Percentiles rank a stretch among this genome's conserved stretches.
Conservation (phyloP, 1,284 basidiomycete species). For the Hymenochaete sp. region DNA sequence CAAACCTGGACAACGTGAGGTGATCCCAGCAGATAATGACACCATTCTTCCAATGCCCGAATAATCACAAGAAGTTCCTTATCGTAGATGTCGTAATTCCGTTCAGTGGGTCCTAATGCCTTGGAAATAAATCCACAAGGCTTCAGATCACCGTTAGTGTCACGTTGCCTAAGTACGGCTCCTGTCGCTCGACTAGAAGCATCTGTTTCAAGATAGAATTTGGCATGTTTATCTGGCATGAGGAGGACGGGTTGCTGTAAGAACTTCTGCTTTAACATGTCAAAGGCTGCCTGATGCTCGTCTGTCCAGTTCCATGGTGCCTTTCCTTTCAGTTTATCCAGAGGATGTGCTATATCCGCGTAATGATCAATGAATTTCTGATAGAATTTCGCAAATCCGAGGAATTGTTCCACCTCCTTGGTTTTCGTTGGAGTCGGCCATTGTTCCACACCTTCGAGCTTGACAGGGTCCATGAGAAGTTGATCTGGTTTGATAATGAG, state of each 20-base stretch:
- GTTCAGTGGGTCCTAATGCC: too few species aligned
- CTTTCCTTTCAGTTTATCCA: slow-evolving; percentile 3
- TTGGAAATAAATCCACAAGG: too few species aligned
- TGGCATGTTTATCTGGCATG: too few species aligned
- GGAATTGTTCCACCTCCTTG: slow-evolving; percentile 20
- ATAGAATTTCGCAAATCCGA: slow-evolving; percentile 23
- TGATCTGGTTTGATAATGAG: slow-evolving; percentile 14
- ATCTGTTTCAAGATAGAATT: not conserved
- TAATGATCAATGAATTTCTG: slow-evolving; percentile 19
- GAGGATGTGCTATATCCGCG: not conserved
- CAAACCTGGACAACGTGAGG: slow-evolving; percentile 18
- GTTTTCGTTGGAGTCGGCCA: slow-evolving; percentile 21
- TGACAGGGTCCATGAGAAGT: slow-evolving; percentile 20
- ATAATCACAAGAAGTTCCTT: slow-evolving; percentile 31
- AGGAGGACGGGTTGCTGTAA: too few species aligned
- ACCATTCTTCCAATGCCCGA: not conserved
- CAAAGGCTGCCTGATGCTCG: too few species aligned
- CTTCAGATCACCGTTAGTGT: too few species aligned
- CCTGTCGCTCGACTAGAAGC: not conserved
- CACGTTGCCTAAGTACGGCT: not conserved
- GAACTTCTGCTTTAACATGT: too few species aligned
- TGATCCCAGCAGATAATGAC: not conserved
- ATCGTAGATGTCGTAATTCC: slow-evolving; percentile 32
- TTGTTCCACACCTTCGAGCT: slow-evolving; percentile 18
- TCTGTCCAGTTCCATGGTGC: not conserved